A percentile compares a stretch with the other conserved stretches of the same genome.
Conservation (phyloP, 2,329 filamentous ascomycete genomes). For the Fusarium globosum region DNA sequence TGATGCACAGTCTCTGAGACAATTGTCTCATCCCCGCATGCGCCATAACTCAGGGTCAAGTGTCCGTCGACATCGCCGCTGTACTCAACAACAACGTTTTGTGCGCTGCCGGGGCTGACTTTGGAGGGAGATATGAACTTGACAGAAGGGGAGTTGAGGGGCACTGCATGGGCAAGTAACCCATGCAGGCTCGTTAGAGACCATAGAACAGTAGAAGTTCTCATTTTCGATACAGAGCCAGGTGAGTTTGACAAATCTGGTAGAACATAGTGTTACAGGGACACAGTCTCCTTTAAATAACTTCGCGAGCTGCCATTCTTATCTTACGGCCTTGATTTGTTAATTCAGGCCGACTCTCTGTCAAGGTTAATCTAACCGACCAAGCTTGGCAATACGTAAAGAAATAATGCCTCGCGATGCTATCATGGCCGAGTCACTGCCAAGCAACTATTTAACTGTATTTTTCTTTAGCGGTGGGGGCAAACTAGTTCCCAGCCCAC, state of each 20-base stretch:
- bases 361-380: too few relatives aligned
- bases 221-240: not conserved
- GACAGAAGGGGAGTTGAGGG: not conserved
- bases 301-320: not conserved
- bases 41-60: slow-evolving; percentile 32
- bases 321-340: not conserved
- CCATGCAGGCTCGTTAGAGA: rapidly evolving
- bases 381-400: not conserved
- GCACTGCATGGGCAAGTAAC: not conserved
- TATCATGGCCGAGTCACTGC: not conserved
- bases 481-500: too few relatives aligned
- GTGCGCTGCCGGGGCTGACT: slow-evolving; percentile 5
- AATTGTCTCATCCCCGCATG: slow-evolving; percentile 3
- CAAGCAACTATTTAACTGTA: not conserved
- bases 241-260: rapidly evolving
- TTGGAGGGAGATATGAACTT: not conserved
- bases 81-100: slow-evolving; percentile 40
- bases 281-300: too few relatives aligned
- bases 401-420: not conserved
- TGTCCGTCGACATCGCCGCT: slow-evolving; percentile 32
- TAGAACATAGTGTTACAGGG: too few relatives aligned
- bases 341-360: not conserved
- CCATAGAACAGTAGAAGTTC: not conserved
- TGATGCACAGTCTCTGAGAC: slow-evolving; percentile 18
- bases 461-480: too few relatives aligned